Percentiles rank a stretch among this genome's conserved stretches.
phyloP scores from a whole-genome alignment of 352 stramenopile species.

The Hyaloperonospora brassicae region DNA sequence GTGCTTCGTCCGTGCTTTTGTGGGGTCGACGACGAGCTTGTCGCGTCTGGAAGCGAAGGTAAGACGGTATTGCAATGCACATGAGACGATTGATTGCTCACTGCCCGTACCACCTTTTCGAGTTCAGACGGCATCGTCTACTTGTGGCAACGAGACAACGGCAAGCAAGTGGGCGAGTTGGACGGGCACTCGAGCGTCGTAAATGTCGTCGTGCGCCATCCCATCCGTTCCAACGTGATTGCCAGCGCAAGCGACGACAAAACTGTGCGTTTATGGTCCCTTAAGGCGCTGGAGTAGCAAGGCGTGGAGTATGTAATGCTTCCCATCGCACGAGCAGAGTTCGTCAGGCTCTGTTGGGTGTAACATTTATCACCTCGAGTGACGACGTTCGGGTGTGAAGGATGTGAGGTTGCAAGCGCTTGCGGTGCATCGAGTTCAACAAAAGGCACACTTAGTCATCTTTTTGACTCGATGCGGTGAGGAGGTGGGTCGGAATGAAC shows the following conservation, averaged over 20 bases:
- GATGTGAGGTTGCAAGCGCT: too few species aligned
- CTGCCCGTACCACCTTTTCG: constrained; percentile 1
- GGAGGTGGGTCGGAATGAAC: too few species aligned
- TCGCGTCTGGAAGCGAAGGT: constrained; percentile 72
- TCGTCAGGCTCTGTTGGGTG: too few species aligned
- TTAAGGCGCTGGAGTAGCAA: constrained; percentile 21
- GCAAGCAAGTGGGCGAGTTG: constrained; percentile 29
- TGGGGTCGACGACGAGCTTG: constrained; percentile 40
- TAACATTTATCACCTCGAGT: too few species aligned
- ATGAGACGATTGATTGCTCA: neutral
- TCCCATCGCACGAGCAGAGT: too few species aligned
- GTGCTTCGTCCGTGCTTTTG: constrained; percentile 57
- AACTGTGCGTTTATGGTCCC: constrained; percentile 43
- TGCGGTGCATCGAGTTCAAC: too few species aligned
- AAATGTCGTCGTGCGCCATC: constrained; percentile 59
- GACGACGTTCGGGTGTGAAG: too few species aligned
- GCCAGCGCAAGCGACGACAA: constrained; percentile 71
- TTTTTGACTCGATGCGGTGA: too few species aligned
- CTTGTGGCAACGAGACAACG: constrained; percentile 53
- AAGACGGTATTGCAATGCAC: neutral
- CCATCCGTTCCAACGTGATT: constrained; percentile 39
- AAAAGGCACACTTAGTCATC: too few species aligned
- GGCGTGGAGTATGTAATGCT: too few species aligned
- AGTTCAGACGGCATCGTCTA: constrained; percentile 47
- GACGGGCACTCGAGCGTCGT: constrained; percentile 58